Base-by-base conservation (phyloP, 441 rosid species). In the Eutrema salsugineum region DNA sequence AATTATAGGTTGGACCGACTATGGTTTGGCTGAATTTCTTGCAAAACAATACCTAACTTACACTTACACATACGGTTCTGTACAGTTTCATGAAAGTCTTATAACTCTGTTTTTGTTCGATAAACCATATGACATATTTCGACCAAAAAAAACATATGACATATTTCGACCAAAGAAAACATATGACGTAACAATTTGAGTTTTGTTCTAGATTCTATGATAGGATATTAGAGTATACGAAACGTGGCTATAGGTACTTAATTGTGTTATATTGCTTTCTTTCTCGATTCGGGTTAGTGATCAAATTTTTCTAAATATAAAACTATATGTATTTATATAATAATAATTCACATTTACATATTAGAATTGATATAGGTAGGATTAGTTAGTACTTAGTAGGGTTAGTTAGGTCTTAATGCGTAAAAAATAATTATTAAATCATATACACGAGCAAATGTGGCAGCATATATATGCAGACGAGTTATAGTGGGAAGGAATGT, bases 381-480 rank as follows among this genome's bases (percentile, higher is more conserved):
- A 61, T 47, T 65, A n/a, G 27, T 64, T 46, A 46, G 66, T n/a
- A n/a, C n/a, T n/a, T n/a, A n/a, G n/a, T n/a, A 49, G 36, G 72
- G 66, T 47, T 65, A n/a, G 27, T 64, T 46, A 46, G 66, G 46
- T 20, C 15, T 56, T 40, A 56, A 66, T 66, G 67, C 16, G 12
- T 20, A 2, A 63, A 65, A 48, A 30, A 0, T 11, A 39, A 66
- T 39, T n/a, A 22, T 58, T 49, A 39, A 73, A 15, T 58, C 54
- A 39, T 24, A 56, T 28, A 56, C 51, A 58, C 77, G 55, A 20
- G 47, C 61, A 73, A 66, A 46, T 30, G 77, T 64, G 71, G 50
- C 16, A 57, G 61, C 36, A 58, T 57, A 20, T 57, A 20, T 20
- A 30, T n/a, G 71, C 42, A 39, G 35, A 65, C 40, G 6, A 59